Evolutionary conservation across 768 basidiomycete species (phyloP).

Genomic region (Lactarius quietus): DNA sequence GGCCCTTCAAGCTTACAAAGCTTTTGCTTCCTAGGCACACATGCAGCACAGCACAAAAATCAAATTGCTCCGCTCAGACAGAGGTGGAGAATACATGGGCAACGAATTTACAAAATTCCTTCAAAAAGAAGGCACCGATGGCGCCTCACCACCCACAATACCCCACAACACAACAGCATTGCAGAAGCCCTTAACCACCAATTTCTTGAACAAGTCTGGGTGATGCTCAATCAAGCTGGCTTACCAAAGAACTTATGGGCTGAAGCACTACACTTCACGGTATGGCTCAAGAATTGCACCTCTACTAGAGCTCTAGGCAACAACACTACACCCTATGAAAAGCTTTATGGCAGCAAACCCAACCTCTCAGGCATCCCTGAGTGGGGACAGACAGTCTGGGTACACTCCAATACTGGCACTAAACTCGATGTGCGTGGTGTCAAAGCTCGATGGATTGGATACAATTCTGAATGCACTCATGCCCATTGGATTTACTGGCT

Average conservation of each 20-base stretch:
- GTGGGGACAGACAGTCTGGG: slow-evolving; percentile 25
- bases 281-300: slow-evolving; percentile 11
- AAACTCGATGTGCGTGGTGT: slow-evolving; percentile 24
- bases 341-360: slow-evolving; percentile 28
- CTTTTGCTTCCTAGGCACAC: neutral
- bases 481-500: slow-evolving; percentile 38
- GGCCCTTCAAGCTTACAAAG: neutral
- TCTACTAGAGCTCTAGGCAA: slow-evolving; percentile 26
- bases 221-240: neutral
- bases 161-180: neutral
- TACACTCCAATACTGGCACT: neutral
- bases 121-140: too few species aligned
- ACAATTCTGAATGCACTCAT: slow-evolving; percentile 31
- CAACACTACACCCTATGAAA: slow-evolving; percentile 30
- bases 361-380: slow-evolving; percentile 23
- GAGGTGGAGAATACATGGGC: neutral
- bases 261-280: slow-evolving; percentile 26
- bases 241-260: slow-evolving; percentile 31
- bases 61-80: neutral
- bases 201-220: neutral
- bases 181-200: slow-evolving; percentile 1
- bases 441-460: slow-evolving; percentile 35
- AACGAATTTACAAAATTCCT: neutral
- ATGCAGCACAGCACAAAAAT: neutral
- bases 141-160: neutral